Percentiles rank a stretch among this genome's conserved stretches.
phyloP scores from a whole-genome alignment of 257 asterid genomes.

The Solanum virginianum region DNA sequence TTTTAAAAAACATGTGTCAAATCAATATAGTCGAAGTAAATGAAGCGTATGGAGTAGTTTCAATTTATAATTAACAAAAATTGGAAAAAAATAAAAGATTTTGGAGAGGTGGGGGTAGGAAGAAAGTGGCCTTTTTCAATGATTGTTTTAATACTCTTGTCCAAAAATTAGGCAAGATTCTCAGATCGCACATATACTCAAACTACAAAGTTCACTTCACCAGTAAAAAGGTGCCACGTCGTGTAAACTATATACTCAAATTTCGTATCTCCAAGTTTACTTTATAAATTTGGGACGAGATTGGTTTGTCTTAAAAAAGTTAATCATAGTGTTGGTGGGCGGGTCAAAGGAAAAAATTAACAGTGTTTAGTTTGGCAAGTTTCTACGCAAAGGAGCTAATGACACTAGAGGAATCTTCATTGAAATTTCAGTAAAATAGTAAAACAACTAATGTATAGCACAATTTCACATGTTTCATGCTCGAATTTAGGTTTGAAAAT shows the following conservation, averaged over 20 bases:
- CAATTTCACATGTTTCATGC: background rate
- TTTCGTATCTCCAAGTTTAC: background rate
- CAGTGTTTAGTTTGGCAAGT: no score
- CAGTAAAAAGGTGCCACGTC: background rate
- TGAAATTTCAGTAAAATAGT: background rate
- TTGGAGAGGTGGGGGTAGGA: background rate
- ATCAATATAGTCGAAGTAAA: background rate
- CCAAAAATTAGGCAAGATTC: background rate
- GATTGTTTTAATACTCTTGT: constrained; percentile 2
- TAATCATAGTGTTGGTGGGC: background rate
- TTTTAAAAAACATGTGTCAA: background rate
- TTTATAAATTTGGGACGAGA: background rate
- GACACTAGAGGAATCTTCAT: background rate
- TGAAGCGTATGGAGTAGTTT: background rate
- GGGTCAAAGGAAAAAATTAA: background rate
- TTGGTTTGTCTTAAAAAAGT: background rate
- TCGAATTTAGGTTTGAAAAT: background rate
- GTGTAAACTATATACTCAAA: background rate
- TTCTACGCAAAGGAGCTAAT: background rate
- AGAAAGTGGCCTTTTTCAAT: constrained; percentile 5
- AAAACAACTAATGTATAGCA: background rate
- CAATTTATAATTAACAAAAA: background rate
- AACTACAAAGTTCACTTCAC: background rate
- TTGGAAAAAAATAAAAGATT: background rate
- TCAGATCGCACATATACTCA: background rate